A percentile compares a stretch with the other conserved stretches of the same genome.
These are phyloP conservation scores for Blastomyces parvus DNA, from an alignment of 2,329 filamentous ascomycete species.

Conservation along the genomic window DNA sequence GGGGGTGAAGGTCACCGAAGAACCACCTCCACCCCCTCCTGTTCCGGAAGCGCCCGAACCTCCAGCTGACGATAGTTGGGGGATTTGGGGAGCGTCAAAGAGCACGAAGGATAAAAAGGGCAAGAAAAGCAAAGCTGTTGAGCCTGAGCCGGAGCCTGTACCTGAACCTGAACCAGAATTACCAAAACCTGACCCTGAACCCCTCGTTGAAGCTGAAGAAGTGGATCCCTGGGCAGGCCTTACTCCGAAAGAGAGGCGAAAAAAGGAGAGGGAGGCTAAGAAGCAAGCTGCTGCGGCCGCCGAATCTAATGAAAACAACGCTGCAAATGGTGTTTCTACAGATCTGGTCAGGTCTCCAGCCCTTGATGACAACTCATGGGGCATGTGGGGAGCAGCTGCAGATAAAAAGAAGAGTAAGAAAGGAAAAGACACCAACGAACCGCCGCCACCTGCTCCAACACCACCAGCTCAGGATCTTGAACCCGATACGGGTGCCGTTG, in stretches of 20 bases:
- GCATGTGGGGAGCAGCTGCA: slow-evolving; percentile 30
- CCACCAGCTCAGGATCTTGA: slow-evolving; percentile 38
- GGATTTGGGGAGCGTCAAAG: slow-evolving; percentile 26
- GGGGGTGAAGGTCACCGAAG: slow-evolving; percentile 18
- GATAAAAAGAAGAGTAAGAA: slow-evolving; percentile 44
- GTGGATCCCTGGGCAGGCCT: slow-evolving; percentile 27
- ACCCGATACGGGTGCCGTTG: slow-evolving; percentile 29
- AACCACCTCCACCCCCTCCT: slow-evolving; percentile 19
- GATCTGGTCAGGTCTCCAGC: slow-evolving; percentile 13
- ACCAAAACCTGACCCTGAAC: slow-evolving; percentile 20
- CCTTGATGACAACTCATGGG: slow-evolving; percentile 21
- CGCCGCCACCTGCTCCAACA: slow-evolving; percentile 41
- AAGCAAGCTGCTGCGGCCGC: slow-evolving; percentile 32
- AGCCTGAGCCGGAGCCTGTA: slow-evolving; percentile 11
- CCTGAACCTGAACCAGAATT: slow-evolving; percentile 19
- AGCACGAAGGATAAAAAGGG: slow-evolving; percentile 33
- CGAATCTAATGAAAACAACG: slow-evolving; percentile 21
- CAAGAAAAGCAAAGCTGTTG: slow-evolving; percentile 22
- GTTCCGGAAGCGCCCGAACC: slow-evolving; percentile 18
- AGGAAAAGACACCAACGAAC: slow-evolving; percentile 34
- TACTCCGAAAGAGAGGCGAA: slow-evolving; percentile 39
- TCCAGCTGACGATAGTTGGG: slow-evolving; percentile 22
- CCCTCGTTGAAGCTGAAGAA: slow-evolving; percentile 20
- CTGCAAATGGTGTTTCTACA: slow-evolving; percentile 16
- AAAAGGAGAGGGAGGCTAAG: slow-evolving; percentile 39